These are phyloP conservation scores for Saturnispora gosingensis DNA, from an alignment of 805 yeast species.

Conservation along the genomic window DNA sequence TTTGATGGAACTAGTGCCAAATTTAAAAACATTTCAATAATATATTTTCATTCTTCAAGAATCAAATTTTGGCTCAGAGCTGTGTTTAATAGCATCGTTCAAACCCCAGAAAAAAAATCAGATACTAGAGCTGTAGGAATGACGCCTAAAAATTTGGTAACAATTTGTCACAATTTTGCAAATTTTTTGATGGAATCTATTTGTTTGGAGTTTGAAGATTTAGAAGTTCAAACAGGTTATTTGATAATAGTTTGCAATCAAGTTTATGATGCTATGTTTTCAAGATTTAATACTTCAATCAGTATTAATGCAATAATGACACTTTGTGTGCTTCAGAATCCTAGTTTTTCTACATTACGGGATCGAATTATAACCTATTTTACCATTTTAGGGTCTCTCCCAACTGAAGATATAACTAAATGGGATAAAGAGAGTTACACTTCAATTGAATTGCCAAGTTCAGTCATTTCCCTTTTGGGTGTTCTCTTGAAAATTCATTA, in stretches of 20 bases:
- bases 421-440: constrained; percentile 17
- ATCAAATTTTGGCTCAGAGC: constrained; percentile 35
- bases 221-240: constrained; percentile 21
- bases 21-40: constrained; percentile 51
- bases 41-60: constrained; percentile 41
- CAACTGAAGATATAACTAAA: constrained; percentile 13
- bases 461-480: constrained; percentile 17
- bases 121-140: constrained; percentile 26
- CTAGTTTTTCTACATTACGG: constrained; percentile 33
- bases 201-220: constrained; percentile 15
- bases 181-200: constrained; percentile 14
- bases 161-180: constrained; percentile 20
- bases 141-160: constrained; percentile 22
- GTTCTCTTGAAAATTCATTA: constrained; percentile 35
- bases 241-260: constrained; percentile 18
- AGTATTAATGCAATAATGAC: constrained; percentile 33
- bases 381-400: constrained; percentile 17
- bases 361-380: constrained; percentile 20
- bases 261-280: constrained; percentile 17
- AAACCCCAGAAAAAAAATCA: constrained; percentile 34
- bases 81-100: constrained; percentile 23
- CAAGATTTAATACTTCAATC: constrained; percentile 20
- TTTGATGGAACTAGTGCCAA: constrained; percentile 44
- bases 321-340: constrained; percentile 42
- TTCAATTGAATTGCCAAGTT: constrained; percentile 20